These are phyloP conservation scores for Pythium biforme DNA, from an alignment of 352 stramenopile species.

Conservation along the genomic window DNA sequence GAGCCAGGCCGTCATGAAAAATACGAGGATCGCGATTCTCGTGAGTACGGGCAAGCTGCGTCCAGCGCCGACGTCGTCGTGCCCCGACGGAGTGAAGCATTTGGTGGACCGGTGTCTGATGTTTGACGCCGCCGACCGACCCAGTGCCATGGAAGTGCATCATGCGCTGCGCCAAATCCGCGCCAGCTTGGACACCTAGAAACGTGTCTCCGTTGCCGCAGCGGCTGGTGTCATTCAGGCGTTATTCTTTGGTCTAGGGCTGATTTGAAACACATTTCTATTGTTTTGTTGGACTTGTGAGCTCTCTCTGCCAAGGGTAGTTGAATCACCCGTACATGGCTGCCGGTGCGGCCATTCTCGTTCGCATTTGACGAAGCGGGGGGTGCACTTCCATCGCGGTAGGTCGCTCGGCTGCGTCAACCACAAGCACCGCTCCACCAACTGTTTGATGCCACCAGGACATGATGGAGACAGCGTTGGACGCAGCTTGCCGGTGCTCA, in stretches of 20 bases:
- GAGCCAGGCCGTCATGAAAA: not conserved
- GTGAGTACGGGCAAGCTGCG: constrained; percentile 23
- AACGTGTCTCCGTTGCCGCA: no score
- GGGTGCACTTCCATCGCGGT: not conserved
- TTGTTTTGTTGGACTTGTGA: no score
- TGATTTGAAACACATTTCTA: no score
- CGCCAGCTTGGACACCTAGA: no score
- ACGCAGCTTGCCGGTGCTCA: constrained; percentile 22
- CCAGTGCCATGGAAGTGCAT: not conserved
- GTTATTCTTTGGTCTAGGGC: no score
- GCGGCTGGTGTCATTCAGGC: no score
- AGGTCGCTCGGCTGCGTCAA: constrained; percentile 9
- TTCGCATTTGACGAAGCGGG: not conserved
- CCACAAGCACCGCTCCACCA: constrained; percentile 20
- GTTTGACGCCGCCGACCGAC: constrained; percentile 12
- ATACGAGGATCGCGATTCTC: constrained; percentile 26
- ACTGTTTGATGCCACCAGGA: constrained; percentile 8
- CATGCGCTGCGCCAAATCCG: not conserved
- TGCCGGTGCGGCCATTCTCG: no score
- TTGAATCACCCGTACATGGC: no score
- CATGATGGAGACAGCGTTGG: constrained; percentile 16
- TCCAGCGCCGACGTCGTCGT: constrained; percentile 13
- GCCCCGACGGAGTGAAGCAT: constrained; percentile 10
- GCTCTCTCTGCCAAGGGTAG: no score
- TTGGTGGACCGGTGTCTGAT: constrained; percentile 21